Evolutionary conservation across 1,284 basidiomycete species (phyloP).

Genomic region (Cystobasidium sp.): DNA sequence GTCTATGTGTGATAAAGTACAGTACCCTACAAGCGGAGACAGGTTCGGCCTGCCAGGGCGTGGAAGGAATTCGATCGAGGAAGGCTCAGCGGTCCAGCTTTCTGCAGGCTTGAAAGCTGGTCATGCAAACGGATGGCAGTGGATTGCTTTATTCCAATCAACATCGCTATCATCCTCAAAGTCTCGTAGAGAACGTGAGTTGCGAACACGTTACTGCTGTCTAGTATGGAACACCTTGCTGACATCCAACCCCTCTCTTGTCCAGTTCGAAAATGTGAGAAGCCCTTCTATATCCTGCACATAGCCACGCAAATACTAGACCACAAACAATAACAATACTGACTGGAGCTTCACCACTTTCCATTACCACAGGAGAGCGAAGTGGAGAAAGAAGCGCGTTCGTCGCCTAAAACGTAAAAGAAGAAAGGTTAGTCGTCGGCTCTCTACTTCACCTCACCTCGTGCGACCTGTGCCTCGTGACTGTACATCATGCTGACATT

Average conservation of each 20-base stretch:
- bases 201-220: no score
- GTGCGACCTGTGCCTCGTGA: background rate
- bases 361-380: conserved; percentile 51
- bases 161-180: conserved; percentile 21
- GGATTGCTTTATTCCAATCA: background rate
- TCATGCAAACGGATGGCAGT: background rate
- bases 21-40: background rate
- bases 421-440: conserved; percentile 51
- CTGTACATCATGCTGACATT: conserved; percentile 7
- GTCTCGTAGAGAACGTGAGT: conserved; percentile 24
- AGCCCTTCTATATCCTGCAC: background rate
- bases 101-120: background rate
- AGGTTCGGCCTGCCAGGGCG: background rate
- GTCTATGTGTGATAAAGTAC: background rate
- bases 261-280: conserved; percentile 25
- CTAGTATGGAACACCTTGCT: background rate
- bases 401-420: conserved; percentile 55
- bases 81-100: conserved; percentile 1
- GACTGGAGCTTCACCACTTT: background rate
- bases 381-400: conserved; percentile 56
- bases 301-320: background rate
- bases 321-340: background rate
- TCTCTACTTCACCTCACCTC: background rate
- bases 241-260: background rate
- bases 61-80: conserved; percentile 22